Conservation (phyloP, 179 eudicot genomes). For the Silene noctiflora region DNA sequence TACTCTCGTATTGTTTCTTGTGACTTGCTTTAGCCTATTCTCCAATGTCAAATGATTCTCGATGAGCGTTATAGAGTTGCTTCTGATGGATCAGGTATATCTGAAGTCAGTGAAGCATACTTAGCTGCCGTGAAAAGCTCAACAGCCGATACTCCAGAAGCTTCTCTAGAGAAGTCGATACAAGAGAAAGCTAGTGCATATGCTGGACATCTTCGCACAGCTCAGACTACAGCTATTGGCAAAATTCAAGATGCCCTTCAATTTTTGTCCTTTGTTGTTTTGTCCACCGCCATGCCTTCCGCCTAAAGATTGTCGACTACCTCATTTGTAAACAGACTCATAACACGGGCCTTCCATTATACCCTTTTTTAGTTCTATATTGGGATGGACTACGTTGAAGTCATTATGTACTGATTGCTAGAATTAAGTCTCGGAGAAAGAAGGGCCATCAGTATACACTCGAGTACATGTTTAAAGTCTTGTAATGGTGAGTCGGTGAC, state of each 20-base stretch:
- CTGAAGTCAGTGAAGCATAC: conserved; percentile 87
- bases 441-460: conserved; percentile 7
- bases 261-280: conserved; percentile 54
- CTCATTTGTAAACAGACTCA: conserved; percentile 34
- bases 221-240: conserved; percentile 54
- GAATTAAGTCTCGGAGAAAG: neutral
- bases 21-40: neutral
- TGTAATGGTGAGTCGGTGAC: conserved; percentile 11
- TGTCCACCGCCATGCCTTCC: conserved; percentile 73
- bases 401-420: conserved; percentile 28
- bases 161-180: conserved; percentile 48
- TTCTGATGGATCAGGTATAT: conserved; percentile 55
- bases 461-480: conserved; percentile 7
- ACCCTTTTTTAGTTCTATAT: neutral
- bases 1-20: neutral
- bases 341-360: conserved; percentile 5
- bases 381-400: conserved; percentile 8
- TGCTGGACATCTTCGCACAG: conserved; percentile 54
- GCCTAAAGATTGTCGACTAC: conserved; percentile 30
- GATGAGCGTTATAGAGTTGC: conserved; percentile 2
- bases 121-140: conserved; percentile 64
- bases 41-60: neutral
- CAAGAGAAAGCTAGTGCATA: conserved; percentile 64
- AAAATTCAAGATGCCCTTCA: conserved; percentile 83
- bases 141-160: conserved; percentile 41